A percentile compares a stretch with the other conserved stretches of the same genome.
phyloP scores from a whole-genome alignment of 2,329 filamentous ascomycete species.

The Pseudogymnoascus sp. region DNA sequence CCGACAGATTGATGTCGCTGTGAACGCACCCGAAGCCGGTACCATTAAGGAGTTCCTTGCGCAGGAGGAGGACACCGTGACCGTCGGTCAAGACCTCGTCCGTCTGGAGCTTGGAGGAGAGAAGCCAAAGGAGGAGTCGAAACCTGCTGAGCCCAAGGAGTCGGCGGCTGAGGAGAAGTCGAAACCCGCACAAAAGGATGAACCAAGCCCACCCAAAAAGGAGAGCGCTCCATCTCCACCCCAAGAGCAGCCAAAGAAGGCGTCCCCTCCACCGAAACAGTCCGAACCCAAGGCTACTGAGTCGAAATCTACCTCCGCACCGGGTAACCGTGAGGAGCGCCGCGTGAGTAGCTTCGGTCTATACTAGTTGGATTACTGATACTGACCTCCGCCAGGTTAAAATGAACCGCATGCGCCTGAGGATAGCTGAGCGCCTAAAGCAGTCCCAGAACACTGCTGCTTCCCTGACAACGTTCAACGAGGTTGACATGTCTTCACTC shows the following conservation, averaged over 20 bases:
- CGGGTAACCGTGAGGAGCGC: slow-evolving; percentile 77
- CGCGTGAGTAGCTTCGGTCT: slow-evolving; percentile 52
- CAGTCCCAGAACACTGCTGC: slow-evolving; percentile 98
- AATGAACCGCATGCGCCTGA: slow-evolving; percentile 99
- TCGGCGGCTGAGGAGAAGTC: slow-evolving; percentile 37
- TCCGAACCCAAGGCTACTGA: slow-evolving; percentile 29
- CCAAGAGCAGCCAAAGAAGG: slow-evolving; percentile 32
- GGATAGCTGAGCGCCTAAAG: slow-evolving; percentile 95
- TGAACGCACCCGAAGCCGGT: slow-evolving; percentile 87
- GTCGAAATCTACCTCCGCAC: slow-evolving; percentile 33
- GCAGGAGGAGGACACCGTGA: slow-evolving; percentile 90
- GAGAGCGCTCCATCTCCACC: slow-evolving; percentile 33
- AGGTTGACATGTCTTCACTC: slow-evolving; percentile 96
- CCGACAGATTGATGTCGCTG: slow-evolving; percentile 81
- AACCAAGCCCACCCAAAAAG: slow-evolving; percentile 31
- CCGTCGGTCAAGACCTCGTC: slow-evolving; percentile 84
- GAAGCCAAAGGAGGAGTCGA: slow-evolving; percentile 45
- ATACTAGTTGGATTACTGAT: not conserved
- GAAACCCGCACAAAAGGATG: slow-evolving; percentile 30
- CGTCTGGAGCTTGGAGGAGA: slow-evolving; percentile 74
- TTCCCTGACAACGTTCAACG: slow-evolving; percentile 96
- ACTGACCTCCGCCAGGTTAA: slow-evolving; percentile 60
- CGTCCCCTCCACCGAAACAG: slow-evolving; percentile 32
- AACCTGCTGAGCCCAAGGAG: slow-evolving; percentile 51
- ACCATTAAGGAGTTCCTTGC: slow-evolving; percentile 87